Evolutionary conservation across 176 grass and related monocot genomes (phyloP).

Genomic region (Eragrostis nindensis): DNA sequence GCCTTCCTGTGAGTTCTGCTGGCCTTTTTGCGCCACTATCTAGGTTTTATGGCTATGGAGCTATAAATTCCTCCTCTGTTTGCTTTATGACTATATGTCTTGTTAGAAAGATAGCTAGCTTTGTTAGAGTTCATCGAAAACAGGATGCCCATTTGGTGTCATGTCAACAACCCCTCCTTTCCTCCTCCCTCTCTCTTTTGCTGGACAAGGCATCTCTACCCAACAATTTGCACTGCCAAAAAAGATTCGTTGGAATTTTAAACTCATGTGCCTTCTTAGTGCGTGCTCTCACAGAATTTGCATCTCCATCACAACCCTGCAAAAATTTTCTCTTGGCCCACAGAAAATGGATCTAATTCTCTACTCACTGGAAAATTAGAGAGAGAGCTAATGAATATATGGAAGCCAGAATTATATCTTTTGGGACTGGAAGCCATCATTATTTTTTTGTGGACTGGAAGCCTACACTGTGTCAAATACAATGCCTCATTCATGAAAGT

Average conservation of each 20-base stretch:
- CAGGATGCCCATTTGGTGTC: constrained; percentile 52
- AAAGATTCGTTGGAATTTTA: constrained; percentile 39
- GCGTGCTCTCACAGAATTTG: constrained; percentile 38
- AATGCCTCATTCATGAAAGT: constrained; percentile 19
- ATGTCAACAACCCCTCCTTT: constrained; percentile 45
- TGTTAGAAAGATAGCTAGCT: constrained; percentile 60
- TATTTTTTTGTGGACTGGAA: not conserved
- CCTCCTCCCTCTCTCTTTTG: constrained; percentile 30
- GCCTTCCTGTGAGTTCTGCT: constrained; percentile 6
- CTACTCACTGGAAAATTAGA: constrained; percentile 21
- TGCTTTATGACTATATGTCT: constrained; percentile 52
- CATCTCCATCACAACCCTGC: not conserved
- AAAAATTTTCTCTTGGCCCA: not conserved
- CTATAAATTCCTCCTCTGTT: constrained; percentile 44
- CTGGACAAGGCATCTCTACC: constrained; percentile 48
- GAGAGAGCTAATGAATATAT: constrained; percentile 10
- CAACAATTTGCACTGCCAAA: constrained; percentile 43
- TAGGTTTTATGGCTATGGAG: constrained; percentile 37
- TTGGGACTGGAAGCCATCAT: not conserved
- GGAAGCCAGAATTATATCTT: not conserved
- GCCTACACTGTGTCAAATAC: not conserved
- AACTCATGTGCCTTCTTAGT: constrained; percentile 36
- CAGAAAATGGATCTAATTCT: not conserved
- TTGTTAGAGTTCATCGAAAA: constrained; percentile 58
- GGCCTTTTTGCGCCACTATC: constrained; percentile 11